Conservation (phyloP, 352 stramenopile genomes). For the Globisporangium okanoganense region DNA sequence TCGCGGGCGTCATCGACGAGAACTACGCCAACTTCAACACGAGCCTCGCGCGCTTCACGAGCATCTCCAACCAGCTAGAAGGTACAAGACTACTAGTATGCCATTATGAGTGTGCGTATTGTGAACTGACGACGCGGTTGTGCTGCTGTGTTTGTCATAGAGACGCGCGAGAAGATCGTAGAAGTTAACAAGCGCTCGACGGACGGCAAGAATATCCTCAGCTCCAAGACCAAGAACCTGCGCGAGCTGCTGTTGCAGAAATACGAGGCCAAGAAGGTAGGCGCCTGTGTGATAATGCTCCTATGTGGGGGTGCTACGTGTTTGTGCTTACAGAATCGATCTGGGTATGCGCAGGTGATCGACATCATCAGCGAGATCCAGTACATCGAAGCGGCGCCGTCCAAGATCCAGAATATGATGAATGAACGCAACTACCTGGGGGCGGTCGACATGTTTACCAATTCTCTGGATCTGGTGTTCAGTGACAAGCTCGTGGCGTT, state of each 20-base stretch:
- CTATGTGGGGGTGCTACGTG: neutral
- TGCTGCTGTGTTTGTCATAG: constrained; percentile 18
- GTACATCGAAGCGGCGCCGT: constrained; percentile 66
- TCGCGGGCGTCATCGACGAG: constrained; percentile 77
- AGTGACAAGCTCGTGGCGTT: constrained; percentile 77
- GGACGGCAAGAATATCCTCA: constrained; percentile 76
- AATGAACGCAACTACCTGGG: constrained; percentile 48
- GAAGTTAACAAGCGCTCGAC: constrained; percentile 64
- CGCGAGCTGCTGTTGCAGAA: constrained; percentile 76
- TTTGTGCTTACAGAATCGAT: neutral
- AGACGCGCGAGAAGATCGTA: constrained; percentile 63
- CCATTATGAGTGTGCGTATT: neutral
- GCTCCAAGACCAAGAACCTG: constrained; percentile 83
- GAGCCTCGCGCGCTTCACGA: constrained; percentile 72
- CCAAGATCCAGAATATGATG: constrained; percentile 59
- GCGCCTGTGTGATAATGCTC: neutral
- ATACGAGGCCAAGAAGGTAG: constrained; percentile 75
- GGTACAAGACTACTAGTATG: constrained; percentile 21
- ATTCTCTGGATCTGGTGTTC: constrained; percentile 77
- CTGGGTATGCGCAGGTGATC: constrained; percentile 36
- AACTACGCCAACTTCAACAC: constrained; percentile 86
- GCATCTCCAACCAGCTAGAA: constrained; percentile 75
- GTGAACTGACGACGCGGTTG: neutral
- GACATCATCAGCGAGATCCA: constrained; percentile 85
- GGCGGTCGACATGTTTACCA: constrained; percentile 69